A percentile compares a stretch with the other conserved stretches of the same genome.
phyloP scores from a whole-genome alignment of 1,284 basidiomycete genomes.

The Caloboletus firmus region DNA sequence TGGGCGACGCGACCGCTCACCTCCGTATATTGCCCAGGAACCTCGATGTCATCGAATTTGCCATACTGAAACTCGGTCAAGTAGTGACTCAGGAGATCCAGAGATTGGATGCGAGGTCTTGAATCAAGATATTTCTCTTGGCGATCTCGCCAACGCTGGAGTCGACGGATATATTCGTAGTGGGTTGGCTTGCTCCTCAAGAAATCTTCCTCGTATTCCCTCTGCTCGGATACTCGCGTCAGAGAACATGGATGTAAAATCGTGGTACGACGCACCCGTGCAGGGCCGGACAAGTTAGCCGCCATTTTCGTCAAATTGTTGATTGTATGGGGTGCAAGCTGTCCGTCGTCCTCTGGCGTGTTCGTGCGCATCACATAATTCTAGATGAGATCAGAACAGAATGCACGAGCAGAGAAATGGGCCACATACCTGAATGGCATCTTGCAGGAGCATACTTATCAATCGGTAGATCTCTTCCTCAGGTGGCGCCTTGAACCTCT shows the following conservation, averaged over 20 bases:
- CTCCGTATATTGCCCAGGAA: slow-evolving; percentile 98
- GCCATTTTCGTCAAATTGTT: slow-evolving; percentile 74
- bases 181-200: slow-evolving; percentile 78
- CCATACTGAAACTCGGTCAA: slow-evolving; percentile 97
- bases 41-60: slow-evolving; percentile 97
- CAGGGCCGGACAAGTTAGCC: slow-evolving; percentile 62
- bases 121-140: slow-evolving; percentile 87
- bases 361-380: slow-evolving; percentile 74
- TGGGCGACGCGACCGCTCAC: slow-evolving; percentile 41
- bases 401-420: not conserved
- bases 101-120: slow-evolving; percentile 80
- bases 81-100: slow-evolving; percentile 92
- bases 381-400: slow-evolving; percentile 35
- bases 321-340: slow-evolving; percentile 58
- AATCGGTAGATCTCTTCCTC: slow-evolving; percentile 97
- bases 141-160: slow-evolving; percentile 92
- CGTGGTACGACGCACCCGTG: slow-evolving; percentile 51
- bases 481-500: slow-evolving; percentile 86
- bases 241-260: not conserved
- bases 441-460: slow-evolving; percentile 80
- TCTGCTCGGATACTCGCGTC: slow-evolving; percentile 43
- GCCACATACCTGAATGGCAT: slow-evolving; percentile 61
- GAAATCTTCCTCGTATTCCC: slow-evolving; percentile 93
- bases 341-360: slow-evolving; percentile 74
- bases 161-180: slow-evolving; percentile 85